phyloP scores from a whole-genome alignment of 164 flowering plant species.

The Hamamelis virginiana region DNA sequence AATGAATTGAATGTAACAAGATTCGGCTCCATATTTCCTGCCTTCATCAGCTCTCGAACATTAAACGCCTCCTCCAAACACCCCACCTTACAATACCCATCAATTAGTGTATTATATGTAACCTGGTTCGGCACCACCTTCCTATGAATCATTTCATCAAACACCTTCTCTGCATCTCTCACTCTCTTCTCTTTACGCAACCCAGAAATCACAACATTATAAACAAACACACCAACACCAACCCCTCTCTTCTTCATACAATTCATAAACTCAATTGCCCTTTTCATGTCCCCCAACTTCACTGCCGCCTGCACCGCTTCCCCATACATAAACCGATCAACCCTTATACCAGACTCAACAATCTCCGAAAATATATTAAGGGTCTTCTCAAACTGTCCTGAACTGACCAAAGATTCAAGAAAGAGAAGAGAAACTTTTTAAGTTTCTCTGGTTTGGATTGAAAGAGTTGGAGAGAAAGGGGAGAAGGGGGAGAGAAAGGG shows the following conservation, averaged over 20 bases:
- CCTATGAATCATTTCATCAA: slow-evolving; percentile 56
- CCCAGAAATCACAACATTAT: slow-evolving; percentile 63
- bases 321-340: slow-evolving; percentile 44
- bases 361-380: slow-evolving; percentile 38
- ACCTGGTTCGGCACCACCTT: slow-evolving; percentile 34
- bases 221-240: slow-evolving; percentile 46
- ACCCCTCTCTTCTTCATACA: slow-evolving; percentile 39
- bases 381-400: slow-evolving; percentile 21
- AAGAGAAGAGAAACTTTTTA: too few species aligned
- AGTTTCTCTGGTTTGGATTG: too few species aligned
- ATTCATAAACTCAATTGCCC: slow-evolving; percentile 39
- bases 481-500: too few species aligned
- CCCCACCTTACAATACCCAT: slow-evolving; percentile 68
- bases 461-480: too few species aligned
- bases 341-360: slow-evolving; percentile 31
- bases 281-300: slow-evolving; percentile 50
- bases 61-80: slow-evolving; percentile 45
- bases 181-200: slow-evolving; percentile 53
- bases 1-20: slow-evolving; percentile 57
- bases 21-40: slow-evolving; percentile 37
- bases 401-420: slow-evolving; percentile 36
- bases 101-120: slow-evolving; percentile 62
- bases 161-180: slow-evolving; percentile 51
- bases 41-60: slow-evolving; percentile 47
- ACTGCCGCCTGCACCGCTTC: slow-evolving; percentile 73